Evolutionary conservation across 164 flowering plant species (phyloP).

Genomic region (Chloranthus sessilifolius): DNA sequence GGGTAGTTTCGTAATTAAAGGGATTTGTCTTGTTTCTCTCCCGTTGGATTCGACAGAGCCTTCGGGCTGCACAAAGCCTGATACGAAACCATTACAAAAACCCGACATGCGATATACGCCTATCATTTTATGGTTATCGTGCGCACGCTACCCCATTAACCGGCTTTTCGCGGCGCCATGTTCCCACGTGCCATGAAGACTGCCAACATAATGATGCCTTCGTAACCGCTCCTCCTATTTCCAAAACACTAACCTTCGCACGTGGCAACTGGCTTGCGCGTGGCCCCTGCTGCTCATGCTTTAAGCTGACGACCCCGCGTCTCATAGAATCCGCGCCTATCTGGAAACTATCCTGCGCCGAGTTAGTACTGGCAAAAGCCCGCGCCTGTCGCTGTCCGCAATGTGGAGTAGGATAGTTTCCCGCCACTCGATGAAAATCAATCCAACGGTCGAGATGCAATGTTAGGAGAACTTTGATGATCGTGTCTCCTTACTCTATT

Average conservation of each 20-base stretch:
- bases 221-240: background rate
- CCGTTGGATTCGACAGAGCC: background rate
- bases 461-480: too few relatives aligned
- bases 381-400: too few relatives aligned
- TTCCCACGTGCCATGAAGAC: constrained; percentile 13
- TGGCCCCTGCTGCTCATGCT: too few relatives aligned
- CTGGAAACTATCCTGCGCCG: too few relatives aligned
- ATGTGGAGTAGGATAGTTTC: too few relatives aligned
- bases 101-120: background rate
- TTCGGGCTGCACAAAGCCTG: background rate
- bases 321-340: too few relatives aligned
- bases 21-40: background rate
- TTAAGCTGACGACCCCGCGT: background rate
- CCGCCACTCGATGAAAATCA: too few relatives aligned
- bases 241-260: background rate
- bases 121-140: constrained; percentile 6
- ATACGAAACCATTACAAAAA: background rate
- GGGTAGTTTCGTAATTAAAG: too few relatives aligned
- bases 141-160: constrained; percentile 14
- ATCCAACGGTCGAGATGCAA: too few relatives aligned
- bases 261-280: background rate
- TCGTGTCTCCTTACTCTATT: too few relatives aligned
- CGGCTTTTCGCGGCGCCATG: constrained; percentile 27
- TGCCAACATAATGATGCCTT: constrained; percentile 17
- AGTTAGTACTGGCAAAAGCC: too few relatives aligned